phyloP scores from a whole-genome alignment of 192 early-diverging fungal species.

The Backusella psychrophila region DNA sequence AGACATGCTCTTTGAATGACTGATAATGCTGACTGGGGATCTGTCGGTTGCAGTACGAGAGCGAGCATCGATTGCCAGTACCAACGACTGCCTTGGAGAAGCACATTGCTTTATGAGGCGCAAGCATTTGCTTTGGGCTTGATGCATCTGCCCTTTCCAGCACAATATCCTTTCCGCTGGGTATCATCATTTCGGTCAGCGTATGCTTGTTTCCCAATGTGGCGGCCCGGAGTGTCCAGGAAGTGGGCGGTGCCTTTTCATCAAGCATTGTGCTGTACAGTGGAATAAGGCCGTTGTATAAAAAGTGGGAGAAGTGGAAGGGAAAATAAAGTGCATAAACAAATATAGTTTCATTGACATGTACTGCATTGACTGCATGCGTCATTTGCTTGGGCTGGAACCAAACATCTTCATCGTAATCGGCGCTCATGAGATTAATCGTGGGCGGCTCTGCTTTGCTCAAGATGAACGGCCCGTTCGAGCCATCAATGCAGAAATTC shows the following conservation, averaged over 20 bases:
- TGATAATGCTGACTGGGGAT: slow-evolving; percentile 16
- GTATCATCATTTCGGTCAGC: slow-evolving; percentile 11
- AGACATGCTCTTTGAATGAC: slow-evolving; percentile 7
- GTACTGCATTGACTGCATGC: neutral
- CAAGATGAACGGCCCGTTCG: slow-evolving; percentile 21
- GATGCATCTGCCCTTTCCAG: neutral
- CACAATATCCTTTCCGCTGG: slow-evolving; percentile 20
- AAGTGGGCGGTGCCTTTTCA: neutral
- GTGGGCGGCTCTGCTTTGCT: neutral
- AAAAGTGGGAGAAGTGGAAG: slow-evolving; percentile 42
- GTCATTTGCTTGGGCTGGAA: slow-evolving; percentile 2
- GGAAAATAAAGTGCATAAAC: slow-evolving; percentile 45
- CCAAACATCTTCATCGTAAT: slow-evolving; percentile 16
- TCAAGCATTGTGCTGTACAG: slow-evolving; percentile 39
- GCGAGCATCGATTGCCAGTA: slow-evolving; percentile 24
- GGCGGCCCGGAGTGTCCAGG: slow-evolving; percentile 30
- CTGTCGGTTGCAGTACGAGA: slow-evolving; percentile 22
- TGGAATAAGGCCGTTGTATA: slow-evolving; percentile 49
- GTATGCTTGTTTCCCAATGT: slow-evolving; percentile 22
- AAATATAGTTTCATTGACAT: slow-evolving; percentile 39
- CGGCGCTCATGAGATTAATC: slow-evolving; percentile 22
- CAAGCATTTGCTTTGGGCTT: slow-evolving; percentile 2
- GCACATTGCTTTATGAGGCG: slow-evolving; percentile 22
- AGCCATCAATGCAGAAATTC: slow-evolving; percentile 33
- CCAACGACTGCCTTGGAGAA: slow-evolving; percentile 34